Evolutionary conservation across 441 rosid species (phyloP).

Genomic region (Populus trichocarpa): DNA sequence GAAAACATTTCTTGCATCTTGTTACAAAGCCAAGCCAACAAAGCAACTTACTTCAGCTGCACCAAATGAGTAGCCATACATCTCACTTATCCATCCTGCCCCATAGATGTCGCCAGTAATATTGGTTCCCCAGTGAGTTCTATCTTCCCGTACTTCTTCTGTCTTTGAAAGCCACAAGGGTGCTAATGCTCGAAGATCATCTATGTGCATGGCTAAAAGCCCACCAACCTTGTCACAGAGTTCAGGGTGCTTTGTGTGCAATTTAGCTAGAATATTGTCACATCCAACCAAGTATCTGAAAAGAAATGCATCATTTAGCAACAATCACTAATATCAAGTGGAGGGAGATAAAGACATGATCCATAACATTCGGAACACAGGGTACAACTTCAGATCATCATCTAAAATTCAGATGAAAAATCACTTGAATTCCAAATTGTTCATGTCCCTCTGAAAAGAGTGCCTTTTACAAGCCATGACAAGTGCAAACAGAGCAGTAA

Average conservation of each 20-base stretch:
- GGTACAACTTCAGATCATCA: not conserved
- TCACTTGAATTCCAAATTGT: not conserved
- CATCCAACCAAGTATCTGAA: constrained; percentile 91
- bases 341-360: not conserved
- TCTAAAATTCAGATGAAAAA: not conserved
- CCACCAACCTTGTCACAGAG: constrained; percentile 98
- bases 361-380: not conserved
- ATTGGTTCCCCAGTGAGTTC: constrained; percentile 90
- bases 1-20: not conserved
- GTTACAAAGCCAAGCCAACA: not conserved
- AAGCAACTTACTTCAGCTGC: constrained; percentile 78
- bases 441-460: not conserved
- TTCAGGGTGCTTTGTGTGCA: constrained; percentile 82
- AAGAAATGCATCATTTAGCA: constrained; percentile 8
- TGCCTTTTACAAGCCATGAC: not conserved
- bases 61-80: constrained; percentile 99
- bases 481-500: constrained; percentile 1
- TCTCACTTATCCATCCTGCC: constrained; percentile 98
- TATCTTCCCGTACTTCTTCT: constrained; percentile 93
- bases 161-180: constrained; percentile 98
- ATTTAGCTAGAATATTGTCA: constrained; percentile 76
- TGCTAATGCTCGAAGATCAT: constrained; percentile 88
- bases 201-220: constrained; percentile 94
- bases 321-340: constrained; percentile 1
- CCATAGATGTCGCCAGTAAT: constrained; percentile 95